Conservation (phyloP, 345 rosid genomes). For the Eucalyptus sp. region DNA sequence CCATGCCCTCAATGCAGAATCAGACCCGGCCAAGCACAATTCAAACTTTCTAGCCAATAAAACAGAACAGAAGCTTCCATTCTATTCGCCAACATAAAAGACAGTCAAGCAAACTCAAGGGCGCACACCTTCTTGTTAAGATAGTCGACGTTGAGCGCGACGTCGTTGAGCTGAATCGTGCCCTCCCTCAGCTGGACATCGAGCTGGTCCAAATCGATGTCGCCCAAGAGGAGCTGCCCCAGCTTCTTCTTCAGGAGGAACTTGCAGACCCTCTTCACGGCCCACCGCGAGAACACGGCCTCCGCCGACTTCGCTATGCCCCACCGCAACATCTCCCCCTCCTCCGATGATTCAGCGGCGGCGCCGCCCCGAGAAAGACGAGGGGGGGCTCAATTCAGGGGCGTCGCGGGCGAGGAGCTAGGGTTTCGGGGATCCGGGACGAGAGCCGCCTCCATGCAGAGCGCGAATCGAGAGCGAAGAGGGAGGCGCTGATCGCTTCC, state of each 20-base stretch:
- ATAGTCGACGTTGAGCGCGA: conserved; percentile 81
- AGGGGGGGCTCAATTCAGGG: not conserved
- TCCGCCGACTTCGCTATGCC: conserved; percentile 66
- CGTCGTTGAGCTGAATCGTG: conserved; percentile 63
- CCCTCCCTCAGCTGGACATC: conserved; percentile 87
- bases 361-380: not conserved
- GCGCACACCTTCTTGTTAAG: conserved; percentile 66
- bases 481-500: not conserved
- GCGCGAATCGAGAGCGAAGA: not conserved
- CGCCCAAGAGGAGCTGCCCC: conserved; percentile 74
- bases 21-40: not conserved
- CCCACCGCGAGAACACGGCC: conserved; percentile 74
- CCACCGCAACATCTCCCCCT: conserved; percentile 33
- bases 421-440: not conserved
- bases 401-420: not conserved
- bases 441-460: not conserved
- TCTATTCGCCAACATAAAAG: not conserved
- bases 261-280: conserved; percentile 73
- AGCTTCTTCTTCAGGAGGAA: conserved; percentile 87
- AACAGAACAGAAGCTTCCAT: not conserved
- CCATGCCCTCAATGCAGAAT: not conserved
- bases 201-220: conserved; percentile 87
- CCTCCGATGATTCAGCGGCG: not conserved
- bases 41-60: not conserved
- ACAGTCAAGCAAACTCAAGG: not conserved